Evolutionary conservation across 768 basidiomycete genomes (phyloP), one percentile per base, ranked within the genome.

Genomic region (Dentipellis fragilis): DNA sequence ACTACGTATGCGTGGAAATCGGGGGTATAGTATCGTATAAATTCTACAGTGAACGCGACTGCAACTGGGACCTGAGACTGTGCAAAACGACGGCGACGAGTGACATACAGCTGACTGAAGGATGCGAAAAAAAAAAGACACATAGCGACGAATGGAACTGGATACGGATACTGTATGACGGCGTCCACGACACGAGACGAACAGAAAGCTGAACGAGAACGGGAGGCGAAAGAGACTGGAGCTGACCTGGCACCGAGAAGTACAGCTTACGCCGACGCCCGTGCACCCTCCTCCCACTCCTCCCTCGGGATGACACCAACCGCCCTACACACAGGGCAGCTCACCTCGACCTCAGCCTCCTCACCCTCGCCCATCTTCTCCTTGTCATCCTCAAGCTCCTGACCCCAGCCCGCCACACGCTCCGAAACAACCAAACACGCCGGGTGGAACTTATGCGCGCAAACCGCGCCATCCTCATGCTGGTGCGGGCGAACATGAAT

Each of bases 271-370:
- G 19, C 42, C 42, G 42, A n/a, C 9, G 42, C 42, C 2, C 42
- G 14, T 9, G 66, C 77, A 38, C 78, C 78, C 54, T 68, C 69
- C 52, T 77, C 72, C 88, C 88, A 91, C 46, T 85, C 85, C 12
- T 66, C 71, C 65, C 74, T 75, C 37, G 73, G 71, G 17, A 89
- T 75, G 55, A 68, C 73, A 14, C 89, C 89, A n/a, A 73, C 72
- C 39, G 76, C 75, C 49, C 87, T 68, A 63, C 89, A 91, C 7
- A 85, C 77, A 1, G 86, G 83, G 66, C 89, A 90, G 16, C 80
- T 78, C n/a, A 89, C 85, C 64, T 85, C 80, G 0, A 88, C 80
- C 37, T 40, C 40, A 17, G 52, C 37, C 21, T 64, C 67, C 47
- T 71, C 74, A 52, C 79, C 75, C 64, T 71, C 74, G 53, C 79